phyloP scores from a whole-genome alignment of 805 yeast species.

The Suhomyces xylopsoci region DNA sequence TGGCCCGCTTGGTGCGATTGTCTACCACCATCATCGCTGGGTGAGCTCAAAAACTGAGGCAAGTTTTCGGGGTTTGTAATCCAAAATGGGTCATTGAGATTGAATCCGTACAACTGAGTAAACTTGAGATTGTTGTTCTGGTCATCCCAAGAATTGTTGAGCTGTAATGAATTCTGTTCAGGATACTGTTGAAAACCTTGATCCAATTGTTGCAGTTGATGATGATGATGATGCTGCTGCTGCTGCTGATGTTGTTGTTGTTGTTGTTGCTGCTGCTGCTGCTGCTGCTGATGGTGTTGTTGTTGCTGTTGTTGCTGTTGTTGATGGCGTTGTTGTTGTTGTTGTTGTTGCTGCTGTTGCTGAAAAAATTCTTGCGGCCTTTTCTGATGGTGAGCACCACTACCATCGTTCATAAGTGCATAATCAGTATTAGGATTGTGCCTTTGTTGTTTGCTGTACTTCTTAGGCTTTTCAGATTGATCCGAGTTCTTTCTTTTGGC shows the following conservation, averaged over 20 bases:
- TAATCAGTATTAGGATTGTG: background rate
- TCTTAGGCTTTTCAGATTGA: background rate
- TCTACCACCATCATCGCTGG: constrained; percentile 21
- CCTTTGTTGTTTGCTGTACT: background rate
- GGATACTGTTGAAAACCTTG: background rate
- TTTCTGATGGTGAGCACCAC: background rate
- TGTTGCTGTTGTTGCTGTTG: background rate
- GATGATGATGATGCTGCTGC: background rate
- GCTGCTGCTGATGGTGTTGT: background rate
- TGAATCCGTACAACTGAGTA: constrained; percentile 40
- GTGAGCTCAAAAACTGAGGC: constrained; percentile 28
- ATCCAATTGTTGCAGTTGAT: background rate
- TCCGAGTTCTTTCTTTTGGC: constrained; percentile 1
- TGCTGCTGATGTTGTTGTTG: background rate
- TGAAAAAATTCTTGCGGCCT: background rate
- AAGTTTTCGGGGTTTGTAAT: constrained; percentile 48
- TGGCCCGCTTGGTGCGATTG: background rate
- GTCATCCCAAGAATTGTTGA: background rate
- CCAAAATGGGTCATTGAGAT: constrained; percentile 50
- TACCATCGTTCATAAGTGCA: background rate
- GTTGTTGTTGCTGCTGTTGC: background rate
- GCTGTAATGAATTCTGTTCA: background rate
- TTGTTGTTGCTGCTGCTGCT: background rate
- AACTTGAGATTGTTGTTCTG: constrained; percentile 13
- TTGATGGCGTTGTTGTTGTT: background rate